Evolutionary conservation across 2,329 filamentous ascomycete species (phyloP).

Genomic region (Talaromyces islandicus): DNA sequence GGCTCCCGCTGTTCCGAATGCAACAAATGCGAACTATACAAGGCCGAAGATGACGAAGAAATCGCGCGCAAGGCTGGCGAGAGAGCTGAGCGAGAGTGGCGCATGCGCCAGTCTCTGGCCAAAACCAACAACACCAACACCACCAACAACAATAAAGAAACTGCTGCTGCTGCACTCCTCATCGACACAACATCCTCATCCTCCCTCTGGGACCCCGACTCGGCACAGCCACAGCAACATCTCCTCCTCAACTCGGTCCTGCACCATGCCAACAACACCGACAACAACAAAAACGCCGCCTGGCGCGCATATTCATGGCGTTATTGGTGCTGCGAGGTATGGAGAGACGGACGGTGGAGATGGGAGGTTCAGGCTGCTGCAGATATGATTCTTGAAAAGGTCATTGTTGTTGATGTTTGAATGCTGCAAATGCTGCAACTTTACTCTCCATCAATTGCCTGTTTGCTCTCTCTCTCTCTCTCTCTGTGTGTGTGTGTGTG

Average conservation of each 20-base stretch:
- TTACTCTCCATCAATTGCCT: too few species aligned
- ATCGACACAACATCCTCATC: neutral
- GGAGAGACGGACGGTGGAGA: slow-evolving; percentile 36
- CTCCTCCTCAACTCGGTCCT: neutral
- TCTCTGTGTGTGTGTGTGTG: too few species aligned
- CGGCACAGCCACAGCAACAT: neutral
- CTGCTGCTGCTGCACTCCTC: neutral
- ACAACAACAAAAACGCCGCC: neutral
- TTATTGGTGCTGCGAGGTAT: slow-evolving; percentile 33
- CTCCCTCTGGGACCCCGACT: neutral
- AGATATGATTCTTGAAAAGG: slow-evolving; percentile 35
- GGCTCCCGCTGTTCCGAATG: slow-evolving; percentile 73
- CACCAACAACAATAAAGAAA: slow-evolving; percentile 16
- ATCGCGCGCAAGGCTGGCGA: slow-evolving; percentile 64
- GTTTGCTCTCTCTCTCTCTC: too few species aligned
- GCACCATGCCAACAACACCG: neutral
- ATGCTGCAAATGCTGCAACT: too few species aligned
- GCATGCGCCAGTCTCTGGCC: slow-evolving; percentile 52
- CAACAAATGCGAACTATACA: slow-evolving; percentile 67
- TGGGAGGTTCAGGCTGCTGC: slow-evolving; percentile 34
- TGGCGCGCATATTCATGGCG: slow-evolving; percentile 14
- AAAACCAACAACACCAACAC: slow-evolving; percentile 17
- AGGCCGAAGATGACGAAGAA: slow-evolving; percentile 66
- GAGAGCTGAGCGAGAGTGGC: slow-evolving; percentile 67
- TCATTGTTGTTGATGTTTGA: slow-evolving; percentile 26